phyloP scores from a whole-genome alignment of 139 green algal species.

The Trebouxia sp. region DNA sequence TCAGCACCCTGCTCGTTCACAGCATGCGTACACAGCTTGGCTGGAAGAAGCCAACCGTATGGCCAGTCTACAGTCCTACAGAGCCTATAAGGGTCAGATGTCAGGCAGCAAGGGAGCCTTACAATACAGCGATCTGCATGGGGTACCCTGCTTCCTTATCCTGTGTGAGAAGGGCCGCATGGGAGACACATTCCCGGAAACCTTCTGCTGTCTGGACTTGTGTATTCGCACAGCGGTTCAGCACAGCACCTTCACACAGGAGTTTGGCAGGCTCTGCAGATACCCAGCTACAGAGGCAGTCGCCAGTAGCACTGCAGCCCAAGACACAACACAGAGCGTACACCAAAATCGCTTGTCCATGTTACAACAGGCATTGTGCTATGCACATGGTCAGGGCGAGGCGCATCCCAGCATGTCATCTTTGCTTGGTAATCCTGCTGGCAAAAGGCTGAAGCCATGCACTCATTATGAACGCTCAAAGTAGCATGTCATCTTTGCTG shows the following conservation, averaged over 20 bases:
- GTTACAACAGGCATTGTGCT: neutral
- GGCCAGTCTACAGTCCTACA: no score
- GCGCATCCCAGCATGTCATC: neutral
- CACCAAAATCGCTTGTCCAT: neutral
- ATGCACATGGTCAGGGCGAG: neutral
- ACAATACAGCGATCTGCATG: constrained; percentile 15
- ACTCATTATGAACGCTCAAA: neutral
- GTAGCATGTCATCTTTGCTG: neutral
- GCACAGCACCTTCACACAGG: neutral
- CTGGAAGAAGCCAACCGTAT: neutral
- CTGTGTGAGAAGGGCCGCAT: constrained; percentile 31
- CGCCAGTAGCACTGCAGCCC: neutral
- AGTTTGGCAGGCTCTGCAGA: neutral
- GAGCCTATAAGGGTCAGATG: neutral
- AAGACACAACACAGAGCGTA: neutral
- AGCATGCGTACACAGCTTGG: neutral
- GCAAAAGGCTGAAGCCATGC: neutral
- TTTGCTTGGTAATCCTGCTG: neutral
- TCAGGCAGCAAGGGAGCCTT: neutral
- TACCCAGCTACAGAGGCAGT: neutral
- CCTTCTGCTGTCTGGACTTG: constrained; percentile 18
- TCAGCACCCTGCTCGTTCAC: neutral
- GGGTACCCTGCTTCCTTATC: constrained; percentile 20
- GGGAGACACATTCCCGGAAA: constrained; percentile 29
- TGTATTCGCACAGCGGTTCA: neutral